Evolutionary conservation across 129 eudicot species (phyloP), one percentile per base, ranked within the genome.

Genomic region (Centrapalus pauciflorus): DNA sequence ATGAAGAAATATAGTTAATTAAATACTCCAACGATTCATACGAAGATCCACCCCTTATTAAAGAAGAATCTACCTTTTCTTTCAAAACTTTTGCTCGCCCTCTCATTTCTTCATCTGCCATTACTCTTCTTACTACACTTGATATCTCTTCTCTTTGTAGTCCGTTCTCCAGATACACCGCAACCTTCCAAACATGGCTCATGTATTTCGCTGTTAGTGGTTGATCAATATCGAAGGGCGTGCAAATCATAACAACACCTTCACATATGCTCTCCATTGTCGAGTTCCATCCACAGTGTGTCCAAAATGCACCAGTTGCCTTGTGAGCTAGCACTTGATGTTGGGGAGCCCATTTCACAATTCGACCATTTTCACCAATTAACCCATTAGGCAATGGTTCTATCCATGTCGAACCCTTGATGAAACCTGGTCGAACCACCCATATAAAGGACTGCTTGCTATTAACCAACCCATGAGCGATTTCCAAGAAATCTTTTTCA

Each of bases 241-340:
- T 43, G 16, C 85, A 82, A 6, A 85, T 72, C 88, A 85, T 85
- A 2, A 85, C 74, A 7, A 82, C 80, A 1, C 88, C 93, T 61
- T 70, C 85, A 21, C 73, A 70, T 0, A 86, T 40, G 24, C 88
- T 77, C 66, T 86, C 93, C 45, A 86, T 0, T 0, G 85, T 74
- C 6, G 93, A 86, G 52, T 86, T 86, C 88, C 88, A 86, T 8
- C 93, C 93, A 9, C 60, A 25, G 32, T 86, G 93, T 5, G 88
- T 86, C 82, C 76, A 82, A 61, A 86, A 86, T 4, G 23, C 78
- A 7, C 61, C 73, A 12, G 16, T 40, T 19, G 88, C 78, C 3
- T 74, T 74, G 55, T 86, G 94, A 0, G 80, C 69, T 20, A 80
- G 55, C 25, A 80, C 86, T 32, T 73, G 78, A 17, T 66, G 71